Evolutionary conservation across 495 filamentous ascomycete genomes (phyloP).

Genomic region (Oidiodendron maius): DNA sequence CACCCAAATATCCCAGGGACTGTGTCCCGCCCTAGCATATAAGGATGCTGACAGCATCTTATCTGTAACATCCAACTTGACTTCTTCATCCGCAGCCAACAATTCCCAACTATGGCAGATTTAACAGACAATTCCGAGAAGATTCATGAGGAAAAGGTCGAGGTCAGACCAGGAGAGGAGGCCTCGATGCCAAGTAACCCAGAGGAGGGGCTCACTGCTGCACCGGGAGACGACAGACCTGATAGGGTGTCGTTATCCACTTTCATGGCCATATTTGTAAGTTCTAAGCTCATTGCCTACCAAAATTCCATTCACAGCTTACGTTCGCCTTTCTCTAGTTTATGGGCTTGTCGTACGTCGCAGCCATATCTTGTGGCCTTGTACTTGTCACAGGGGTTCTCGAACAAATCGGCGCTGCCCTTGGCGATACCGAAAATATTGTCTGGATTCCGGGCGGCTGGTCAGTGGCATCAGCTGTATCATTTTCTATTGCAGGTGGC

Average conservation of each 20-base stretch:
- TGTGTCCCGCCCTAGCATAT: background rate
- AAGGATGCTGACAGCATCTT: background rate
- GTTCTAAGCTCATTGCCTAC: background rate
- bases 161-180: background rate
- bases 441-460: constrained; percentile 27
- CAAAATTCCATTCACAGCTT: background rate
- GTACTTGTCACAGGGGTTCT: constrained; percentile 12
- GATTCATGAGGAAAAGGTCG: constrained; percentile 1
- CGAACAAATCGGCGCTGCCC: constrained; percentile 9
- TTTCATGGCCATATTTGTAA: constrained; percentile 13
- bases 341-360: constrained; percentile 15
- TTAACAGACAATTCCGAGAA: background rate
- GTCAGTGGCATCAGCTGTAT: constrained; percentile 19
- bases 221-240: constrained; percentile 4
- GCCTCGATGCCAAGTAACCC: background rate
- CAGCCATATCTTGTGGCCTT: constrained; percentile 10
- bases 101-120: constrained; percentile 9
- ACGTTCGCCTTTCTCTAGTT: constrained; percentile 8
- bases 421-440: constrained; percentile 17
- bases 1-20: no score
- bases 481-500: constrained; percentile 25
- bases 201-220: constrained; percentile 3
- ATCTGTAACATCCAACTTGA: background rate
- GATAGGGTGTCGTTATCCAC: constrained; percentile 9
- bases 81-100: background rate